Conservation (phyloP, 2,329 filamentous ascomycete genomes). For the Herpotrichia juniperi region DNA sequence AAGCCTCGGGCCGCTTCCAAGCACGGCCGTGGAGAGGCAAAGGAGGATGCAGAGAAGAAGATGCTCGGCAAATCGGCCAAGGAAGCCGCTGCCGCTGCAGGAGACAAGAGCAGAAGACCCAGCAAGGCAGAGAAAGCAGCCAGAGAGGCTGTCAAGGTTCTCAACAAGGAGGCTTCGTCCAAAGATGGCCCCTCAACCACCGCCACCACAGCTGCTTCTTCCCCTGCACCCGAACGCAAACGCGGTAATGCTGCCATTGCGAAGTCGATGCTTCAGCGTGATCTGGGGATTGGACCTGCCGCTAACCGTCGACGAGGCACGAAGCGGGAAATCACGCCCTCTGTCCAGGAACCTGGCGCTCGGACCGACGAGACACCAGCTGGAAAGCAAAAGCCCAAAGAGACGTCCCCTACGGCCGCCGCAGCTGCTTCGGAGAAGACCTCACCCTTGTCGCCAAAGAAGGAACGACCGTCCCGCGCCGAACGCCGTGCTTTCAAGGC, state of each 20-base stretch:
- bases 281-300: constrained; percentile 61
- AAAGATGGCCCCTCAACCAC: constrained; percentile 43
- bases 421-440: constrained; percentile 31
- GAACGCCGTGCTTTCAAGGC: constrained; percentile 48
- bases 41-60: constrained; percentile 63
- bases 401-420: constrained; percentile 21
- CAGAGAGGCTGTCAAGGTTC: constrained; percentile 66
- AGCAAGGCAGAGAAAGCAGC: constrained; percentile 61
- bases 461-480: constrained; percentile 45
- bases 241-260: constrained; percentile 60
- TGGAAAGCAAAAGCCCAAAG: constrained; percentile 37
- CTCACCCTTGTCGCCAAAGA: constrained; percentile 38
- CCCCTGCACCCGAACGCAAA: constrained; percentile 54
- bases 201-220: constrained; percentile 41
- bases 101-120: constrained; percentile 47
- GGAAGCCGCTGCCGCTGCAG: constrained; percentile 30
- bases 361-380: constrained; percentile 33
- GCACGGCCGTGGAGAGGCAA: constrained; percentile 63
- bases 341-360: constrained; percentile 22
- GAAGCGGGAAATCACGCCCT: constrained; percentile 41
- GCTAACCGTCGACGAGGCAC: constrained; percentile 50
- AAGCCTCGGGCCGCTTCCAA: constrained; percentile 64
- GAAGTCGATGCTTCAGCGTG: constrained; percentile 66
- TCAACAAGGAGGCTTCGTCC: constrained; percentile 55
- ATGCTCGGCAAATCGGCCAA: constrained; percentile 39